Base-by-base conservation (phyloP, 768 basidiomycete genomes). In the Russula lepida region DNA sequence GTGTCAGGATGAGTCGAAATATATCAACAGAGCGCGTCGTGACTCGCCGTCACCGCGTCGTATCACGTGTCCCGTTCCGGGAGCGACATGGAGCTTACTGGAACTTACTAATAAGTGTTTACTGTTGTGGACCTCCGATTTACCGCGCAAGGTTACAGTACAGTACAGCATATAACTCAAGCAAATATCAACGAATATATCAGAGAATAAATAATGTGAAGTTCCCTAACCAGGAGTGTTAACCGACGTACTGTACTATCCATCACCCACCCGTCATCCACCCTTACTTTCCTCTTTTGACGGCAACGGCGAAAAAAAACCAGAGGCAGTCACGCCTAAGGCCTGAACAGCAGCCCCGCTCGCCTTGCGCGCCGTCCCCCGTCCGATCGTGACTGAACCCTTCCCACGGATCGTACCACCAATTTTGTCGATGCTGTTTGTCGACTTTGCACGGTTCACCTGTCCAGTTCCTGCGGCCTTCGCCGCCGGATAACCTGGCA, bases 281-380 rank as follows among this genome's bases (percentile, higher is more conserved):
- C 28, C 63, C 46, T 41, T 52, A 27, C 56, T 60, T 47, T 56
- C 56, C 21, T n/a, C 56, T 0, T 23, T 41, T 25, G 46, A n/a
- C 9, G 59, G 47, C 13, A 55, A 8, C 9, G 59, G 76, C 13
- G 78, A 75, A 71, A 92, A 92, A 70, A 92, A 92, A 0, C 90
- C 91, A 23, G 78, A 78, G 35, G 88, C 90, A 33, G 86, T 89
- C 49, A 92, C 77, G 19, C 89, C 79, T 48, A 86, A 70, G 28
- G 89, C 85, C 73, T 88, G 86, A 59, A 92, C 90, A 32, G 82
- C 86, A 23, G 88, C 82, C 17, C 86, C 90, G 55, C 79, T 77
- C 47, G 80, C 73, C 75, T 89, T 90, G 62, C 73, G 68, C 68
- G 75, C 79, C 63, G 82, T 82, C 21, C 82, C 84, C 39, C 82